Conservation (phyloP, 106 monocot genomes). For the Narthecium ossifragum region DNA sequence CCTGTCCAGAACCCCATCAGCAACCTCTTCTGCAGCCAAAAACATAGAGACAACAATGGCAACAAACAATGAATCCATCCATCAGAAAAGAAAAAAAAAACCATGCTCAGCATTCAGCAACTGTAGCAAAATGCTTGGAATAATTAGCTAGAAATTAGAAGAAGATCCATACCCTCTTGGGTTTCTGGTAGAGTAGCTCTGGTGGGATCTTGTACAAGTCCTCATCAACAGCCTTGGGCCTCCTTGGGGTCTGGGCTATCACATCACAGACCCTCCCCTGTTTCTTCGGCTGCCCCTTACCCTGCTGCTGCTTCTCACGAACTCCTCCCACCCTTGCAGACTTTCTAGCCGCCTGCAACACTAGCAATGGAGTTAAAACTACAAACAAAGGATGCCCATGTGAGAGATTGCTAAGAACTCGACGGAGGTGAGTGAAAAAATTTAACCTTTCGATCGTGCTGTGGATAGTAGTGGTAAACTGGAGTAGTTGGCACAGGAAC, state of each 20-base stretch:
- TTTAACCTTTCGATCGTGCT: neutral
- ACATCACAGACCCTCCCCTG: conserved; percentile 16
- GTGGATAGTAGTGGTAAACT: neutral
- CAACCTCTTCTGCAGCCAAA: conserved; percentile 20
- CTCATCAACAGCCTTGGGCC: conserved; percentile 33
- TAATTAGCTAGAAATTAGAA: no score
- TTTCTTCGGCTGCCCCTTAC: conserved; percentile 13
- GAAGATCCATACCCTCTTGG: conserved; percentile 18
- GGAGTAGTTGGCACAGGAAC: neutral
- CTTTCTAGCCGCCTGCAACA: neutral
- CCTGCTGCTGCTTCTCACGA: neutral
- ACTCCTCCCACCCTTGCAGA: neutral
- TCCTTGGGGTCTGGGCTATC: neutral
- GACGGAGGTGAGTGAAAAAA: no score
- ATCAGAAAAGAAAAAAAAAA: neutral
- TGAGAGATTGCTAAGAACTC: no score
- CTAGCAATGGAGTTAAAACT: no score
- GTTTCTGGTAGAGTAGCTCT: conserved; percentile 28
- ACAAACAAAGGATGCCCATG: no score
- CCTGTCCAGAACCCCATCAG: conserved; percentile 20
- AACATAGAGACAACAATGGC: no score
- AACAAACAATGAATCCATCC: no score
- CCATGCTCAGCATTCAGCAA: neutral
- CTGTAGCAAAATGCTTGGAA: no score
- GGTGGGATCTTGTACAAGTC: conserved; percentile 44